A percentile compares a stretch with the other conserved stretches of the same genome.
Evolutionary conservation across 2,329 filamentous ascomycete species (phyloP).

Genomic region (Endoconidiophora polonica): DNA sequence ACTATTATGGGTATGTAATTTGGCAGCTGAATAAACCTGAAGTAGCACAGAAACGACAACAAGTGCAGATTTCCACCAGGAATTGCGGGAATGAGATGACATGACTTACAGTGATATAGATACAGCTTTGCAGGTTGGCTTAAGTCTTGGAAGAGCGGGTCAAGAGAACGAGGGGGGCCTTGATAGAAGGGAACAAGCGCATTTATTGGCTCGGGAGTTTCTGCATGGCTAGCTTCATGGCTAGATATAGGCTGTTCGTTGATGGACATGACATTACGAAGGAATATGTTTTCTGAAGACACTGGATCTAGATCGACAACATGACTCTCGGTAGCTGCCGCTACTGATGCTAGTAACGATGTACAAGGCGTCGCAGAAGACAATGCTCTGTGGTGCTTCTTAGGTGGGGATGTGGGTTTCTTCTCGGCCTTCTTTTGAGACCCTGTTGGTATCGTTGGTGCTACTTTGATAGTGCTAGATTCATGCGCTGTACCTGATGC

Average conservation of each 20-base stretch:
- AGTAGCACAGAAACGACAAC: background rate
- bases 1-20: too few relatives aligned
- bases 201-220: background rate
- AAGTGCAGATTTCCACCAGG: background rate
- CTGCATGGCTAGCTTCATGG: background rate
- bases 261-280: too few relatives aligned
- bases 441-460: background rate
- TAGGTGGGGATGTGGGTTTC: too few relatives aligned
- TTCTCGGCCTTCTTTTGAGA: background rate
- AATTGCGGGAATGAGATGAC: background rate
- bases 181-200: background rate
- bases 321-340: background rate
- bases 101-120: slow-evolving; percentile 31
- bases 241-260: background rate
- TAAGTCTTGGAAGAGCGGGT: slow-evolving; percentile 39
- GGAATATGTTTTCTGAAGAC: too few relatives aligned
- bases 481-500: too few relatives aligned
- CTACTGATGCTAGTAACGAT: background rate
- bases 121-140: slow-evolving; percentile 29
- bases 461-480: too few relatives aligned
- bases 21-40: too few relatives aligned
- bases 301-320: too few relatives aligned
- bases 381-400: too few relatives aligned
- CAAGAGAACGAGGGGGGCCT: slow-evolving; percentile 16
- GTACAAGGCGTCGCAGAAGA: too few relatives aligned